These are phyloP conservation scores for Akanthomyces dipterigenus DNA, from an alignment of 2,329 filamentous ascomycete species.

Conservation along the genomic window DNA sequence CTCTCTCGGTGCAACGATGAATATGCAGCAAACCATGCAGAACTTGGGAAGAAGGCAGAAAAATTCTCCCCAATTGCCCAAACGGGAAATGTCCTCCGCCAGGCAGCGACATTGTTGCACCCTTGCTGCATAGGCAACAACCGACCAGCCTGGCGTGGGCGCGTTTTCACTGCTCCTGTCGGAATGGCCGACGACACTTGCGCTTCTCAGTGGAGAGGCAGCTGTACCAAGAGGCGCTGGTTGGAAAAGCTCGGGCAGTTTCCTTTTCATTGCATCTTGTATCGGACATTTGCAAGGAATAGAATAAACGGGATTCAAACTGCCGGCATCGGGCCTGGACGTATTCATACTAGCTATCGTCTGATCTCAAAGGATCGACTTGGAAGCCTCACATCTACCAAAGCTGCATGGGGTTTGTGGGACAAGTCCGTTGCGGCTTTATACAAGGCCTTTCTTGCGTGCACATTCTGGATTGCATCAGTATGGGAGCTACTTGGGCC, in stretches of 20 bases:
- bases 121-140: background rate
- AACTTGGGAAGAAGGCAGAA: background rate
- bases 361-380: background rate
- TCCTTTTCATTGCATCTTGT: background rate
- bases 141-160: background rate
- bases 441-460: no score
- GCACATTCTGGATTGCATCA: background rate
- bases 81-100: background rate
- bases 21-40: background rate
- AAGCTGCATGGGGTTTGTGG: background rate
- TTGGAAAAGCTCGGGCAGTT: background rate
- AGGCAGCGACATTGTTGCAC: background rate
- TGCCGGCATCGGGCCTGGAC: background rate
- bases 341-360: background rate
- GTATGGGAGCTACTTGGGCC: background rate
- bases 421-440: background rate
- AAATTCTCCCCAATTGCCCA: background rate
- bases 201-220: background rate
- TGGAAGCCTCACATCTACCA: background rate
- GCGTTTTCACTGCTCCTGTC: background rate
- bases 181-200: slow-evolving; percentile 3
- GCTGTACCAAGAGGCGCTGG: background rate
- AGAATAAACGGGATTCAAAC: background rate
- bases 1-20: background rate
- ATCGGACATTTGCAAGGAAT: background rate